Base-by-base conservation (phyloP, 2,329 filamentous ascomycete genomes). In the Chaetomium olivaceum region DNA sequence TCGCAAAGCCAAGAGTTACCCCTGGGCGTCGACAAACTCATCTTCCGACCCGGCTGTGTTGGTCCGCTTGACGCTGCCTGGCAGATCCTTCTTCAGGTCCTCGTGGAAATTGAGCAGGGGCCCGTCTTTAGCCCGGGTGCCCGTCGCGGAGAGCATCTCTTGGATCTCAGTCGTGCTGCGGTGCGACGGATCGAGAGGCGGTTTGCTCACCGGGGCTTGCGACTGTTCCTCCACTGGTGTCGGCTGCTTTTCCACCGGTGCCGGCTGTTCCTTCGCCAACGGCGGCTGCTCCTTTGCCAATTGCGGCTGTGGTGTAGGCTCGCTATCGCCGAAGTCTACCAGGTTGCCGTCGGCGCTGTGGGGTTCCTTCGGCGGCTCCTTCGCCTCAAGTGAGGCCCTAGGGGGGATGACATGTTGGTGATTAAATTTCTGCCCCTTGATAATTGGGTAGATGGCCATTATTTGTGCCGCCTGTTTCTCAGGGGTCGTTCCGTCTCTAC, bases 381-480 rank as follows among this genome's bases (percentile, higher is more conserved):
- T 58, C 2, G 68, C 61, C 16, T 73, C 69, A 2, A 69, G 55
- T 5, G 73, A 71, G 14, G 74, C 65, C 58, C 80, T 79, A 67
- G 84, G 80, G 67, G 87, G 84, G 64, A 90, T 87, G 69, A 83
- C 75, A 71, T 85, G 85, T 75, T 82, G 80, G 62, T 82, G 78
- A 51, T 80, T 78, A 27, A 80, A 76, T 71, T 84, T 86, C 76
- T 97, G 92, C 36, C 92, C 93, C 48, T 87, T 86, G 29, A 98
- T 75, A 66, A 99, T 91, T 1, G 95, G 92, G 61, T 92, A 91
- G 66, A 98, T 93, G 27, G 90, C 84, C 72, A 96, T 82, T 63
- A 98, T 93, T 76, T 98, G 94, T 74, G 96, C 85, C 5, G 86
- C 84, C 73, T 92, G 89, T 70, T 90, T 84, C 71, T 90, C 80